Percentiles rank a stretch among this genome's conserved stretches.
phyloP scores from a whole-genome alignment of 441 rosid genomes.

The Pelargonium australe region DNA sequence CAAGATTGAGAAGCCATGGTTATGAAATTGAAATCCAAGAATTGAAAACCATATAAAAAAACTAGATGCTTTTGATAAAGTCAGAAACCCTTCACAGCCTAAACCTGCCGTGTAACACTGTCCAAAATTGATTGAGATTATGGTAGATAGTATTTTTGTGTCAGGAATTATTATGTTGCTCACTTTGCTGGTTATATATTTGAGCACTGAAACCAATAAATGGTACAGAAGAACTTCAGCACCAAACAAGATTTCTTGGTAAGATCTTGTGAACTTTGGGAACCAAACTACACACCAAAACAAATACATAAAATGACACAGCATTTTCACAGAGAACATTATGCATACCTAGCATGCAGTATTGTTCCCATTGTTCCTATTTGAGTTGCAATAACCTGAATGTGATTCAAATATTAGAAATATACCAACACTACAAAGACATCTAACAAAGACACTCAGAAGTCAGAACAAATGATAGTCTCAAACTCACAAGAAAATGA shows the following conservation, averaged over 20 bases:
- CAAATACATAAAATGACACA: not conserved
- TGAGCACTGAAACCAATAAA: not conserved
- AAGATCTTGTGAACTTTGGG: not conserved
- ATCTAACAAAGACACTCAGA: too few species aligned
- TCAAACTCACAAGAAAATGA: not conserved
- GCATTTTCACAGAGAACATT: constrained; percentile 4
- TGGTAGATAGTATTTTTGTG: not conserved
- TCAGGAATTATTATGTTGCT: not conserved
- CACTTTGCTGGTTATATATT: not conserved
- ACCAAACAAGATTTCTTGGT: not conserved
- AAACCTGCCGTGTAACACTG: too few species aligned
- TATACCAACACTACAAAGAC: not conserved
- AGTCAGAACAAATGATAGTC: not conserved
- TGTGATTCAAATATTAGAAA: constrained; percentile 14
- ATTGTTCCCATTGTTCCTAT: constrained; percentile 84
- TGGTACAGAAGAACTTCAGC: not conserved
- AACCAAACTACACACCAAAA: not conserved
- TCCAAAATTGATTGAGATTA: too few species aligned
- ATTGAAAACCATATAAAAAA: too few species aligned
- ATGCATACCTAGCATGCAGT: constrained; percentile 67
- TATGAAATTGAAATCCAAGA: too few species aligned
- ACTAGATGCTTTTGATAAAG: too few species aligned
- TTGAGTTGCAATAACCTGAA: constrained; percentile 79
- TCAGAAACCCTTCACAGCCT: too few species aligned
- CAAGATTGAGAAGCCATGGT: too few species aligned